phyloP scores from a whole-genome alignment of 257 asterid genomes.

The Solanum ahanhuiri region DNA sequence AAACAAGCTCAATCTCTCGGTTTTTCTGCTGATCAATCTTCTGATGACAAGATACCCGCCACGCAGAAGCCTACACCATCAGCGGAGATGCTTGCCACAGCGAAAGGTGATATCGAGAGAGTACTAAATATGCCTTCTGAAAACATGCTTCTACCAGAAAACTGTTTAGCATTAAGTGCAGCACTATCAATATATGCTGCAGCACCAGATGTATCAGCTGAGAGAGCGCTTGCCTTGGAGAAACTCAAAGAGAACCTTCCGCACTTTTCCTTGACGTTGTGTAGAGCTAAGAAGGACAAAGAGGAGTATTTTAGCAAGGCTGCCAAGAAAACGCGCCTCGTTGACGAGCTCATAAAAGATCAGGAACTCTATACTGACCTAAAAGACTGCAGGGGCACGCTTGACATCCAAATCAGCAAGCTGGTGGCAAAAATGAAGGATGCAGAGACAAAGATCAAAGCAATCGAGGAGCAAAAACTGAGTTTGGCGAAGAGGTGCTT shows the following conservation, averaged over 20 bases:
- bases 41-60: neutral
- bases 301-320: neutral
- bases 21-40: neutral
- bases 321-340: neutral
- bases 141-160: neutral
- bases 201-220: neutral
- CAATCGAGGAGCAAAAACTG: neutral
- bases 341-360: neutral
- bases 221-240: neutral
- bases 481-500: neutral
- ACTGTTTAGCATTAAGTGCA: neutral
- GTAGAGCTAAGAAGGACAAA: neutral
- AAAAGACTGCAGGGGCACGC: neutral
- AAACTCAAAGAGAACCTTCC: neutral
- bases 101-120: neutral
- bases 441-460: neutral
- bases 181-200: neutral
- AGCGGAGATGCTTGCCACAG: neutral
- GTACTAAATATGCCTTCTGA: neutral
- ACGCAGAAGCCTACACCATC: neutral
- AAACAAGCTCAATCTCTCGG: neutral
- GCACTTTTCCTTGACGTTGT: neutral
- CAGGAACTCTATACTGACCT: neutral
- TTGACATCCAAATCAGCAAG: neutral
- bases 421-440: neutral